Conservation (phyloP, 352 stramenopile genomes). For the Paralagenidium karlingii region DNA sequence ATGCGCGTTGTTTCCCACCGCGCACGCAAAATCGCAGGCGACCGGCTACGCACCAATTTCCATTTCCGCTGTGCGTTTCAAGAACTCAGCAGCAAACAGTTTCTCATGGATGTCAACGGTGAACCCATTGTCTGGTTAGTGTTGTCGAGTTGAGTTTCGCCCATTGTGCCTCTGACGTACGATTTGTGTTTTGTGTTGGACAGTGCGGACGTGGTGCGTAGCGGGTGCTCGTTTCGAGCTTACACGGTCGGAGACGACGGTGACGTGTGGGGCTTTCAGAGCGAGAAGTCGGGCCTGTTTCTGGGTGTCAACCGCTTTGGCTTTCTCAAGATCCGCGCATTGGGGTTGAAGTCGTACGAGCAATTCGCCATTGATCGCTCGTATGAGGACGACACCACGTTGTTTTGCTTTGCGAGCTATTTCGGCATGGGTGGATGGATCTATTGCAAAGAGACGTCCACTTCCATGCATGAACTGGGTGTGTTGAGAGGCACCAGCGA, state of each 20-base stretch:
- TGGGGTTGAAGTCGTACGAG: constrained; percentile 60
- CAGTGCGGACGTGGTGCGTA: constrained; percentile 48
- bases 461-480: no score
- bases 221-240: constrained; percentile 55
- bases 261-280: constrained; percentile 71
- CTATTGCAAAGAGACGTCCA: constrained; percentile 7
- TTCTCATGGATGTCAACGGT: constrained; percentile 45
- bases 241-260: constrained; percentile 66
- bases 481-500: constrained; percentile 41
- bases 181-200: background rate
- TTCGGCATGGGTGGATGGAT: constrained; percentile 65
- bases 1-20: constrained; percentile 61
- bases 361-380: constrained; percentile 44
- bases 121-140: constrained; percentile 40
- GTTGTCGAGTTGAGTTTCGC: background rate
- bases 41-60: constrained; percentile 20
- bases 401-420: constrained; percentile 61
- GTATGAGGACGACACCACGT: constrained; percentile 24
- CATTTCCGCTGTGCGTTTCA: constrained; percentile 68
- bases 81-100: constrained; percentile 28
- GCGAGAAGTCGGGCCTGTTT: constrained; percentile 47
- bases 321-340: constrained; percentile 42
- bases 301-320: constrained; percentile 61
- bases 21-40: constrained; percentile 31
- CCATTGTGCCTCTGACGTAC: background rate